A percentile compares a stretch with the other conserved stretches of the same genome.
Evolutionary conservation across 2,329 filamentous ascomycete genomes (phyloP).

Genomic region (Hirsutella thompsonii): DNA sequence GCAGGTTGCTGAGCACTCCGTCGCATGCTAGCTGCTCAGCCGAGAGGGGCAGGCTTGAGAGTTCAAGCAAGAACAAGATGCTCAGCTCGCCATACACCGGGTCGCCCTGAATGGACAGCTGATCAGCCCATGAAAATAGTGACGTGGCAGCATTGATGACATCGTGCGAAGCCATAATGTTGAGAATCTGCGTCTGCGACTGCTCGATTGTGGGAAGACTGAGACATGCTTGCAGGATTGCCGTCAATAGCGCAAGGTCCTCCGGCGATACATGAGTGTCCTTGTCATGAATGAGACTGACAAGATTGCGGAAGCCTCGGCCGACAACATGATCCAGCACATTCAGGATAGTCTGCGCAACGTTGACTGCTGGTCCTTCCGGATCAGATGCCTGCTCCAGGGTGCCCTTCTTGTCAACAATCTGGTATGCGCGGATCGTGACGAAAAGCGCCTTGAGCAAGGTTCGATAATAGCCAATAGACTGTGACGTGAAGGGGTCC

Average conservation of each 20-base stretch:
- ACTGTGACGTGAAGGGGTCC: conserved; percentile 37
- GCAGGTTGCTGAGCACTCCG: conserved; percentile 66
- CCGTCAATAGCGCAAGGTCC: conserved; percentile 78
- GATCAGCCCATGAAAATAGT: conserved; percentile 89
- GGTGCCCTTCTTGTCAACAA: conserved; percentile 14
- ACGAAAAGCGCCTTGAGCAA: conserved; percentile 79
- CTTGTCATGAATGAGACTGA: conserved; percentile 69
- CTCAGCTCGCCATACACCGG: conserved; percentile 91
- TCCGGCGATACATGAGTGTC: conserved; percentile 50
- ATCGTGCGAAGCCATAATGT: conserved; percentile 57
- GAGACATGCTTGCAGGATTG: conserved; percentile 74
- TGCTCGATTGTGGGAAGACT: conserved; percentile 65
- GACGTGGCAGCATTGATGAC: conserved; percentile 71
- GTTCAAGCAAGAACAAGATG: conserved; percentile 73
- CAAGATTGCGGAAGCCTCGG: conserved; percentile 69
- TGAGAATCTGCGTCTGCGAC: conserved; percentile 56
- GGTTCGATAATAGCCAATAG: conserved; percentile 63
- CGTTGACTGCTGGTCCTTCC: conserved; percentile 25
- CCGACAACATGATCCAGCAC: conserved; percentile 70
- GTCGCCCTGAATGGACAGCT: conserved; percentile 63
- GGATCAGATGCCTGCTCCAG: conserved; percentile 18
- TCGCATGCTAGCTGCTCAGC: conserved; percentile 87
- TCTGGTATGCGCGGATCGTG: conserved; percentile 53
- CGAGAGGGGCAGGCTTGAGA: conserved; percentile 67
- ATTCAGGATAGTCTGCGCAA: conserved; percentile 57